Base-by-base conservation (phyloP, 1,284 basidiomycete genomes). In the Gymnopus androsaceus region DNA sequence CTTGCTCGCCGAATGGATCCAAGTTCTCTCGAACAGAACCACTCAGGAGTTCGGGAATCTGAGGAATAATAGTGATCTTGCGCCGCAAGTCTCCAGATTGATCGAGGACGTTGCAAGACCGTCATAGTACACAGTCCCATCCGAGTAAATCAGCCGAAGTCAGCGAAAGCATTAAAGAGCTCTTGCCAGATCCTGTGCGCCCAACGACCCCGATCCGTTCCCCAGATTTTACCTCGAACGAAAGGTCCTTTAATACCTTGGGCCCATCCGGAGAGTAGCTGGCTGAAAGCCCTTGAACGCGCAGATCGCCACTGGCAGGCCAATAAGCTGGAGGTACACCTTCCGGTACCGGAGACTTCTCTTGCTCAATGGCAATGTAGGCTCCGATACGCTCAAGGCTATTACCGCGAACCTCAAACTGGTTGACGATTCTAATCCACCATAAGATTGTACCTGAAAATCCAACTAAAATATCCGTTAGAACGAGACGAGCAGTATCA, bases 331-430 rank as follows among this genome's bases (percentile, higher is more conserved):
- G 87, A 21, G 90, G 89, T 44, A 77, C 71, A 6, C 83, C 82
- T 11, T 68, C 64, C 25, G 72, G 66, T 0, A 75, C 76, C 1
- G 80, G 65, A 52, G 76, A 73, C 1, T 81, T 80, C 66, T 92
- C 90, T 66, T 90, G 87, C 54, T 89, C 88, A 54, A 91, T 88
- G 12, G 75, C 69, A 44, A 89, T 69, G 65, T 92, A 92, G 28
- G 81, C 81, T 63, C 88, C 80, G 51, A 93, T 86, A 30, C 91
- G 81, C 66, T 92, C 90, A 59, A 92, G 74, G 65, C 85, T 86
- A 56, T 55, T 45, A 37, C 84, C 79, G 61, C 77, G 76, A 17
- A 87, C 79, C 69, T 88, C 85, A 40, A 87, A 79, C 6, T 80
- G 75, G 57, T 87, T 87, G 34, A 79, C 68, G 11, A 75, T 64